These are phyloP conservation scores for Hanseniaspora mollemarum DNA, from an alignment of 805 yeast genomes.

Conservation along the genomic window DNA sequence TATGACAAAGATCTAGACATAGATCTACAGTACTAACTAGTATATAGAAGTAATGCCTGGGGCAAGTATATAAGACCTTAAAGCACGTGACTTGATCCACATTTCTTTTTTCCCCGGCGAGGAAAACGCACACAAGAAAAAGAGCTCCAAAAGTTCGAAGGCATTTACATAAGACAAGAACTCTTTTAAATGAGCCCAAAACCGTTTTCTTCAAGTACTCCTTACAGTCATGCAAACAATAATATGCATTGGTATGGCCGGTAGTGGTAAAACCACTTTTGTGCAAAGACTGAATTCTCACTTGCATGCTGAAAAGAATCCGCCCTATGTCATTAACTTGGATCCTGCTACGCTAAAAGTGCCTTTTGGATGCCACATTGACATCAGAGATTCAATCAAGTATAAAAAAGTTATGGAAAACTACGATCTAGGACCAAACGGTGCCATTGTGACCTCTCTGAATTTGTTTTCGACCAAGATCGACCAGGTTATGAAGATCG, in stretches of 20 bases:
- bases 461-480: conserved; percentile 89
- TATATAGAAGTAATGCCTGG: too few species aligned
- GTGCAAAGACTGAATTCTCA: conserved; percentile 91
- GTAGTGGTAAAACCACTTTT: conserved; percentile 93
- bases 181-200: too few species aligned
- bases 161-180: too few species aligned
- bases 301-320: conserved; percentile 53
- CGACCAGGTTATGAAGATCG: conserved; percentile 80
- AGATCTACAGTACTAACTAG: not conserved
- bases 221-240: conserved; percentile 29
- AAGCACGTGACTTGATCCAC: too few species aligned
- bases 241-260: conserved; percentile 56
- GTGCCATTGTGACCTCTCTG: conserved; percentile 92
- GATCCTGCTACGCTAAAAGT: conserved; percentile 93
- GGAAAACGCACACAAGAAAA: too few species aligned
- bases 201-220: too few species aligned
- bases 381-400: conserved; percentile 89
- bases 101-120: too few species aligned
- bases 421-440: conserved; percentile 91
- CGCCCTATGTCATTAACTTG: conserved; percentile 85
- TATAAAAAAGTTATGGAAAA: conserved; percentile 95
- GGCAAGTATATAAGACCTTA: too few species aligned
- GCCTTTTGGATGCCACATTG: conserved; percentile 92
- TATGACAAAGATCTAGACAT: conserved; percentile 17
- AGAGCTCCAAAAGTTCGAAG: too few species aligned